A percentile compares a stretch with the other conserved stretches of the same genome.
These are phyloP conservation scores for Trichoderma semiorbis DNA, from an alignment of 2,329 filamentous ascomycete genomes.

Conservation along the genomic window DNA sequence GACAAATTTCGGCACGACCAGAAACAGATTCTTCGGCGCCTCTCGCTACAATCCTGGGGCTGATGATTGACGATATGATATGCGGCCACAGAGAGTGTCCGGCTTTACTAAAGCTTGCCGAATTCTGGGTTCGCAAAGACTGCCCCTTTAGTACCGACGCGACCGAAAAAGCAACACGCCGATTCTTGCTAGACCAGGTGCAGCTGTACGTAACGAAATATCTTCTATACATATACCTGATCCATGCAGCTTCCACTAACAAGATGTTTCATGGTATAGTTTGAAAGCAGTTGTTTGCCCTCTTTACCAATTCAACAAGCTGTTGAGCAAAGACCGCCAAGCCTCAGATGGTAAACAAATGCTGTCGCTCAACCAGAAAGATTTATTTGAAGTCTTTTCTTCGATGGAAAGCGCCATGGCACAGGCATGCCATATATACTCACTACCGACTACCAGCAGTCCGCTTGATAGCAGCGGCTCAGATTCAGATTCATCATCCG, in stretches of 20 bases:
- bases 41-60: not conserved
- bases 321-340: not conserved
- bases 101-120: not conserved
- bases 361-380: not conserved
- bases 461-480: not conserved
- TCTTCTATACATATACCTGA: not conserved
- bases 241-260: not conserved
- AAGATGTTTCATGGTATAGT: not conserved
- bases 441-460: not conserved
- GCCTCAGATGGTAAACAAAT: not conserved
- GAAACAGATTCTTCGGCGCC: slow-evolving; percentile 1
- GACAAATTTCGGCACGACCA: not conserved
- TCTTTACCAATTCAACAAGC: slow-evolving; percentile 1
- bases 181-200: not conserved
- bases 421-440: not conserved
- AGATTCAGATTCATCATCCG: not conserved
- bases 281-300: slow-evolving; percentile 5
- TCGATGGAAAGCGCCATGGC: not conserved
- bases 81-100: slow-evolving; percentile 6
- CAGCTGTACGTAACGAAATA: not conserved
- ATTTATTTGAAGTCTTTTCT: not conserved
- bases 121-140: slow-evolving; percentile 2
- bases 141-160: not conserved
- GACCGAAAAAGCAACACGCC: not conserved
- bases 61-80: slow-evolving; percentile 10